A percentile compares a stretch with the other conserved stretches of the same genome.
Evolutionary conservation across 202 grass and related monocot species (phyloP).

Genomic region (Schoenoplectus tabernaemontani): DNA sequence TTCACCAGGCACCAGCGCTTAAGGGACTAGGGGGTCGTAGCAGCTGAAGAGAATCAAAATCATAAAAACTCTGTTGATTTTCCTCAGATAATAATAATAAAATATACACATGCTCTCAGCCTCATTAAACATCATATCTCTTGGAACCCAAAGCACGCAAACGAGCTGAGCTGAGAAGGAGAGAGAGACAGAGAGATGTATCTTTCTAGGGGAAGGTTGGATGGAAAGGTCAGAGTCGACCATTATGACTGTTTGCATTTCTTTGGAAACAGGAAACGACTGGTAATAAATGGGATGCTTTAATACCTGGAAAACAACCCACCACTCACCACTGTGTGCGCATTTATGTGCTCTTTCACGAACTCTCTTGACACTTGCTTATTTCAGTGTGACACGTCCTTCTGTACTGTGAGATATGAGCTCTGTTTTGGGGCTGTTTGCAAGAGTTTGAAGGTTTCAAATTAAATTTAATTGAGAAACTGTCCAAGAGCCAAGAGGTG

Average conservation of each 20-base stretch:
- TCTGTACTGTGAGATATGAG: not conserved
- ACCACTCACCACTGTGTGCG: not conserved
- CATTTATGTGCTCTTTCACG: not conserved
- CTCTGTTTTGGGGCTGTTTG: not conserved
- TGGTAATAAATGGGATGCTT: slow-evolving; percentile 10
- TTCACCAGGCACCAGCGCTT: not conserved
- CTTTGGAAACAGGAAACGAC: slow-evolving; percentile 21
- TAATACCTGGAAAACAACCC: slow-evolving; percentile 6
- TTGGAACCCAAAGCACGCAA: slow-evolving; percentile 32
- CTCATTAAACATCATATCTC: slow-evolving; percentile 25
- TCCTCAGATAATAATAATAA: not conserved
- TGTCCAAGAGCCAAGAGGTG: too few relatives aligned
- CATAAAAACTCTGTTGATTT: slow-evolving; percentile 7
- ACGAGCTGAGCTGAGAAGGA: not conserved
- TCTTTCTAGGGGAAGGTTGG: slow-evolving; percentile 4
- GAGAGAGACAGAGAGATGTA: slow-evolving; percentile 13
- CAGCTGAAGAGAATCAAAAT: not conserved
- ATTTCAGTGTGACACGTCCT: not conserved
- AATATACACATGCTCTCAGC: too few relatives aligned
- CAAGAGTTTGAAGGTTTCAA: not conserved
- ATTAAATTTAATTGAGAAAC: too few relatives aligned
- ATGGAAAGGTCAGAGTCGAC: slow-evolving; percentile 13
- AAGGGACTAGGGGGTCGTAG: not conserved
- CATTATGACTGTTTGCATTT: slow-evolving; percentile 22
- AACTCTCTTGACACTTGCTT: slow-evolving; percentile 6